Evolutionary conservation across 1,139 yeast species (phyloP).

Genomic region (Pichia cactophila): DNA sequence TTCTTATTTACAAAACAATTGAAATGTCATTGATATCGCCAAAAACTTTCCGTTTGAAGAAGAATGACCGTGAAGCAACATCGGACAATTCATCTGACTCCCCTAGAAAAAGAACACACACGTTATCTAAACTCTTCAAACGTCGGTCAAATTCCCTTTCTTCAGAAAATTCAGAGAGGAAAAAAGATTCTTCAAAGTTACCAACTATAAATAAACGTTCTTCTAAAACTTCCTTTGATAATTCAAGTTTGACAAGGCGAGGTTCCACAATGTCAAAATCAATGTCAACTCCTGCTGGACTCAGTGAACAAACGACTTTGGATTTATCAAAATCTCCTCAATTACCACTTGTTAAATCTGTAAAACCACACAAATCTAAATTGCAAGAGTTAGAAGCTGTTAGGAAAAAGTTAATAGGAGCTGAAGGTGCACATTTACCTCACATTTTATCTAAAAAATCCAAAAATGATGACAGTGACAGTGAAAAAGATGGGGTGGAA

Average conservation of each 20-base stretch:
- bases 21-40: neutral
- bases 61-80: neutral
- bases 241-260: neutral
- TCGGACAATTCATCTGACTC: neutral
- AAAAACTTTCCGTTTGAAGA: neutral
- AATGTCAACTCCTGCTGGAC: conserved; percentile 10
- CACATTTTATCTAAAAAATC: neutral
- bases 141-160: conserved; percentile 7
- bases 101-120: neutral
- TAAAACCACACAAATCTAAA: conserved; percentile 2
- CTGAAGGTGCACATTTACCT: neutral
- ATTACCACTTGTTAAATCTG: conserved; percentile 9
- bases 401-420: conserved; percentile 11
- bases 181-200: neutral
- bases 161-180: neutral
- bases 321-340: conserved; percentile 9
- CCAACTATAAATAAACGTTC: neutral
- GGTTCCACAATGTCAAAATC: conserved; percentile 12
- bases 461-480: neutral
- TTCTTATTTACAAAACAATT: too few species aligned
- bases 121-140: conserved; percentile 9
- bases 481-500: neutral
- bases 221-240: conserved; percentile 1
- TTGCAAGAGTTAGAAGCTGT: conserved; percentile 10
- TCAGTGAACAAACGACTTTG: neutral